A percentile compares a stretch with the other conserved stretches of the same genome.
phyloP scores from a whole-genome alignment of 225 moss, liverwort and hornwort genomes.

The Polytrichum commune region DNA sequence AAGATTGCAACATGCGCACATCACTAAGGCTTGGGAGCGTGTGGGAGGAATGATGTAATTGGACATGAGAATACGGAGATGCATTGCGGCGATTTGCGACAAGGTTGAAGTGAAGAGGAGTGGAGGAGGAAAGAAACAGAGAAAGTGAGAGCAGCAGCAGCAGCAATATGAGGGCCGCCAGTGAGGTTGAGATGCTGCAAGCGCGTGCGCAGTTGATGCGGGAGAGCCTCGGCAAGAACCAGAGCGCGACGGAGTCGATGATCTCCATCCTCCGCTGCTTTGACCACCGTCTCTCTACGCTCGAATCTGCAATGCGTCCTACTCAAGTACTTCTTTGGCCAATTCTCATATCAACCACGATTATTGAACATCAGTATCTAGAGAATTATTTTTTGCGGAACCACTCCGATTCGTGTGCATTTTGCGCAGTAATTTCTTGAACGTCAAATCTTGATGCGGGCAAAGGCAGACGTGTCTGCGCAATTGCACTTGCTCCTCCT shows the following conservation, averaged over 20 bases:
- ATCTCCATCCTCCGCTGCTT: constrained; percentile 77
- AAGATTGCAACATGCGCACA: background rate
- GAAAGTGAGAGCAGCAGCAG: background rate
- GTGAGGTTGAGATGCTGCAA: constrained; percentile 58
- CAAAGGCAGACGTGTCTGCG: too few relatives aligned
- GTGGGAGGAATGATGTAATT: too few relatives aligned
- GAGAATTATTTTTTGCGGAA: too few relatives aligned
- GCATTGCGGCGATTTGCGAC: background rate
- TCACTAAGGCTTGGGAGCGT: too few relatives aligned
- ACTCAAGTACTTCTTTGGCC: constrained; percentile 46
- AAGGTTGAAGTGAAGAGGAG: background rate
- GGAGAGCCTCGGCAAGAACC: constrained; percentile 62
- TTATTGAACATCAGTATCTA: too few relatives aligned
- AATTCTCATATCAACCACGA: background rate
- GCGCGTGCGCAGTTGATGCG: constrained; percentile 66
- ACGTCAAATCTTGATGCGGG: too few relatives aligned
- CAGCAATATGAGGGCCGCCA: constrained; percentile 54
- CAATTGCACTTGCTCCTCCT: background rate
- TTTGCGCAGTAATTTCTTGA: too few relatives aligned
- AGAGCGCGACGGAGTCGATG: constrained; percentile 62
- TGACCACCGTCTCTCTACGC: constrained; percentile 62
- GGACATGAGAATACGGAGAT: background rate
- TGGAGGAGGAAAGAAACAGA: background rate
- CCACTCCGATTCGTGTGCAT: too few relatives aligned
- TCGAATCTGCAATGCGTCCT: constrained; percentile 84